Evolutionary conservation across 139 green algal species (phyloP), one percentile per base, ranked within the genome.

Genomic region (Chlamydomonas urium): DNA sequence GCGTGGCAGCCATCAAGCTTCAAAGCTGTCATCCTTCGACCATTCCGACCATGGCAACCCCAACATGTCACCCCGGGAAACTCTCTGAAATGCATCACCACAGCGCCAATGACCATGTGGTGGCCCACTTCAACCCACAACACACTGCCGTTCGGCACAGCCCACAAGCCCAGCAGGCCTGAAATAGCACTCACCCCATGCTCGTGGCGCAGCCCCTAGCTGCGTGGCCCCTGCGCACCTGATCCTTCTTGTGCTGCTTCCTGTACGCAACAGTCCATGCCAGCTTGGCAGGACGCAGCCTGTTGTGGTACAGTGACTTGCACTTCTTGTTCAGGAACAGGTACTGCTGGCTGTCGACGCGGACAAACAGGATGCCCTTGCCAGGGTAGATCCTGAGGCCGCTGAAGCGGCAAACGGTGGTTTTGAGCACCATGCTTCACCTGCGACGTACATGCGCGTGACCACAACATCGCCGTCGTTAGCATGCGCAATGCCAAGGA

Each of bases 311-410:
- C 77, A 97, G 78, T 31, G 72, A 81, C 82, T 91, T 94, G 81
- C 82, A 90, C 87, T 99, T 99, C 75, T 88, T 89, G 86, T 93
- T 97, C 36, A 98, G 76, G 86, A 99, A 99, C 70, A 97, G 81
- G 76, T 92, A 99, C 75, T 96, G 84, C 90, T 96, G 90, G 69
- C 90, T 90, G 76, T 99, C 95, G 3, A 73, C 83, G 35, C 94
- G 86, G 70, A 98, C 89, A 80, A 93, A 98, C 26, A 94, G 71
- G 61, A 97, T 91, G 17, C 94, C 95, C 66, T 85, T 83, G 70
- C 95, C 95, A 47, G 95, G 95, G 76, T 98, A 99, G 66, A 99
- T 97, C 80, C 88, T 92, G 70, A 98, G 85, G 82, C 95, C 95
- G 86, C 90, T 97, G 84, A 97, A 99, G 80, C 93, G 91, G 94